A percentile compares a stretch with the other conserved stretches of the same genome.
These are phyloP conservation scores for Garcia nutans DNA, from an alignment of 345 rosid species.

Conservation along the genomic window DNA sequence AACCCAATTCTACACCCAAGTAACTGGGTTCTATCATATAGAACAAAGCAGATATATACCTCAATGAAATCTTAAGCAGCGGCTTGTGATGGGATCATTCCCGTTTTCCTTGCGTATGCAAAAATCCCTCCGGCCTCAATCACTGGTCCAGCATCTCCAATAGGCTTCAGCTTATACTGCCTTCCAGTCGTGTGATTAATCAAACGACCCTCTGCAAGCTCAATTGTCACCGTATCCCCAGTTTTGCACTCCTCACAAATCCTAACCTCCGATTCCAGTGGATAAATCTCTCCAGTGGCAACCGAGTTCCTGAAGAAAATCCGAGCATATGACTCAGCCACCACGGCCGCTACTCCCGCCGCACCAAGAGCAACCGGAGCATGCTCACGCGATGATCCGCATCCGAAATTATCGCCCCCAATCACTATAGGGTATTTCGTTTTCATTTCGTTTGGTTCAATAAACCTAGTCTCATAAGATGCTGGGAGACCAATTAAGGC, in stretches of 20 bases:
- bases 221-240: slow-evolving; percentile 75
- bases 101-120: background rate
- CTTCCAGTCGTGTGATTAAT: slow-evolving; percentile 84
- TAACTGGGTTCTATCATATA: background rate
- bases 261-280: slow-evolving; percentile 72
- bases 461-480: slow-evolving; percentile 58
- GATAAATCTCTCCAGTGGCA: slow-evolving; percentile 82
- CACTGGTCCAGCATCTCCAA: slow-evolving; percentile 91
- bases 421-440: slow-evolving; percentile 67
- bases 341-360: slow-evolving; percentile 76
- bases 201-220: slow-evolving; percentile 53
- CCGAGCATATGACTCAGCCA: slow-evolving; percentile 84
- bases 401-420: slow-evolving; percentile 88
- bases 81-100: background rate
- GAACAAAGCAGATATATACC: background rate
- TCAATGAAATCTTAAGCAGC: background rate
- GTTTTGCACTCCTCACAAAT: slow-evolving; percentile 83
- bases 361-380: slow-evolving; percentile 95
- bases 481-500: slow-evolving; percentile 81
- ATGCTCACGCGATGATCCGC: slow-evolving; percentile 94
- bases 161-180: slow-evolving; percentile 71
- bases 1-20: no score
- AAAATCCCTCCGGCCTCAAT: slow-evolving; percentile 56
- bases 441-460: slow-evolving; percentile 52
- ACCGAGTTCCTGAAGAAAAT: slow-evolving; percentile 91